Base-by-base conservation (phyloP, 2,329 filamentous ascomycete species). In the Simplicillium aogashimaense region DNA sequence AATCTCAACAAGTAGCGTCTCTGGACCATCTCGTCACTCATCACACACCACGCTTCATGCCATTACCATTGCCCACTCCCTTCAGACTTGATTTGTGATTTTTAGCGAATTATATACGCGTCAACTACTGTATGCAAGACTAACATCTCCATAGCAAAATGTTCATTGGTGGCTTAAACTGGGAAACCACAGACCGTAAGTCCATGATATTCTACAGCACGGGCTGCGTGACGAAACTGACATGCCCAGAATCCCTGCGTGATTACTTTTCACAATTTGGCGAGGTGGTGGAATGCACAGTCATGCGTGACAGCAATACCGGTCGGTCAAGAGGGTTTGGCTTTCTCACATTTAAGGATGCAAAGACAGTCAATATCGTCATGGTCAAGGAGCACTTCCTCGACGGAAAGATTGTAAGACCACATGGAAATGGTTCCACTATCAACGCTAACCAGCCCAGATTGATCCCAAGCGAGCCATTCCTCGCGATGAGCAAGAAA, bases 331-430 rank as follows among this genome's bases (percentile, higher is more conserved):
- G 92, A 63, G 92, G 92, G 17, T 98, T 98, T 53, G 92, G 92
- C 25, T 98, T 98, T 65, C 72, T 98, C 46, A 98, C 92, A 0
- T 98, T 98, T 72, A 94, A 86, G 59, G 92, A 98, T 56, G 84
- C 92, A 36, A 95, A 95, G 67, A 95, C 87, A 4, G 92, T 98
- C 50, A 98, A 98, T 59, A 94, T 88, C 50, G 92, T 98, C 48
- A 98, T 98, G 92, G 92, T 98, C 47, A 98, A 98, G 66, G 92
- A 98, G 60, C 92, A 98, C 61, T 94, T 90, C 53, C 75, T 98
- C 16, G 92, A 98, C 58, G 92, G 92, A 46, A 98, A 98, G 65
- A 95, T 98, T 61, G 92, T 97, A 75, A 70, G 86, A 67, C 30
- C 34, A 31, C 43, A 16, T 9, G 3, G 10, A n/a, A n/a, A n/a